Base-by-base conservation (phyloP, 208 protist genomes). In the Jaenimonas drosophilae region DNA sequence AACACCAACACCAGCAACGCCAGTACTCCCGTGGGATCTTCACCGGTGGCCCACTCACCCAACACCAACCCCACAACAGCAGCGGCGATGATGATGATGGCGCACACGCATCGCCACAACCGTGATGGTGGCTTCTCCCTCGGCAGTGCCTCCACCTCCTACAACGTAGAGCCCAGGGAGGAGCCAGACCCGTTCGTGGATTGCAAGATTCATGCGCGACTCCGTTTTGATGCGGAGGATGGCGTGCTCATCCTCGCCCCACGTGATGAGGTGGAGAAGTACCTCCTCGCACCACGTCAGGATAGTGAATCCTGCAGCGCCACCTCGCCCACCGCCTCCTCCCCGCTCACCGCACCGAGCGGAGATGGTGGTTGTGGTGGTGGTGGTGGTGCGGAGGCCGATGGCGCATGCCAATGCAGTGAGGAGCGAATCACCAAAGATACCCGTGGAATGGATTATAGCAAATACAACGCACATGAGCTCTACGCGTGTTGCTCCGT, bases 401-500 rank as follows among this genome's bases (percentile, higher is more conserved):
- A 42, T 42, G 71, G 73, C 7, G 59, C 54, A 0, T 88, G 78
- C 40, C 60, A 36, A 14, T 88, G 78, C 33, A 43, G 42, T 42
- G 44, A 53, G 24, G 40, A 39, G 29, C 69, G 76, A 33, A 84
- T 88, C 37, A 59, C 54, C 5, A 76, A 72, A 27, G 52, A 82
- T 54, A 52, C 41, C 16, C 62, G 64, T 16, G 70, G 70, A 3
- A 41, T 64, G 0, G 77, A 87, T 53, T 87, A 72, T 52, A 72
- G 66, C 31, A 49, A 37, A 11, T 83, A 76, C 46, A 41, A 88
- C 52, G 61, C 75, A 1, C 64, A 72, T 36, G 38, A 54, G 20
- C 56, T 88, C 7, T 81, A 71, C 53, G 62, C 79, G 24, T 62
- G 76, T 41, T 88, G 79, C 51, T 46, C 42, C 1, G 61, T 57